Evolutionary conservation across 1,284 basidiomycete genomes (phyloP), one percentile per base, ranked within the genome.

Genomic region (Sporisorium sorghi): DNA sequence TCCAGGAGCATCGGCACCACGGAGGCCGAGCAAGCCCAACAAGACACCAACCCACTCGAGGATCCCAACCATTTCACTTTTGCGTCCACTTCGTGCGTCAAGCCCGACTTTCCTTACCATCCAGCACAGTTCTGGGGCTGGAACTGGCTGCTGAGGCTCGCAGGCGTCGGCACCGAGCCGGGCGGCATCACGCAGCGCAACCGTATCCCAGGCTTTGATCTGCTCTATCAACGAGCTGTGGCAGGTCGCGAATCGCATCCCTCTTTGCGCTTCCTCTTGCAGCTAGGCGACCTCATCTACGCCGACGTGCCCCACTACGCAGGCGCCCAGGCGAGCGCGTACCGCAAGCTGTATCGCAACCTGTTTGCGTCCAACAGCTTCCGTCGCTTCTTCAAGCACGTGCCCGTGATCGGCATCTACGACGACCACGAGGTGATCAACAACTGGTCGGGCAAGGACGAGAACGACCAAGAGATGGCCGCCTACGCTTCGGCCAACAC

Each of bases 161-260:
- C 63, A 3, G 77, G 79, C 10, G 62, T 81, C 53, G 80, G 80
- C n/a, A 61, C 58, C 5, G 60, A 76, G 39, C 54, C 52, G 2
- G 81, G 80, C 17, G 80, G 81, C 30, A 76, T 80, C 54, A 73
- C 79, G 3, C 54, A 73, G 57, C 74, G 83, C 30, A 84, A 84
- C 46, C 87, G 87, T 14, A 90, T 92, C 76, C 88, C 87, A 63
- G 91, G 91, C 26, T 91, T 90, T 60, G 90, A 92, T 76, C 84
- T 90, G 12, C 86, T 92, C 33, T 88, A 89, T 5, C 42, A 82
- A 32, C 69, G 72, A 17, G 51, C 66, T 5, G 54, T 82, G 9
- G 52, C 56, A 8, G 72, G 70, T 9, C 56, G 73, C 12, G 46
- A 56, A 17, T 66, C 71, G 61, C 67, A 83, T 72, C 70, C 83